phyloP scores from a whole-genome alignment of 805 yeast genomes.

The Starmerella kuoi region DNA sequence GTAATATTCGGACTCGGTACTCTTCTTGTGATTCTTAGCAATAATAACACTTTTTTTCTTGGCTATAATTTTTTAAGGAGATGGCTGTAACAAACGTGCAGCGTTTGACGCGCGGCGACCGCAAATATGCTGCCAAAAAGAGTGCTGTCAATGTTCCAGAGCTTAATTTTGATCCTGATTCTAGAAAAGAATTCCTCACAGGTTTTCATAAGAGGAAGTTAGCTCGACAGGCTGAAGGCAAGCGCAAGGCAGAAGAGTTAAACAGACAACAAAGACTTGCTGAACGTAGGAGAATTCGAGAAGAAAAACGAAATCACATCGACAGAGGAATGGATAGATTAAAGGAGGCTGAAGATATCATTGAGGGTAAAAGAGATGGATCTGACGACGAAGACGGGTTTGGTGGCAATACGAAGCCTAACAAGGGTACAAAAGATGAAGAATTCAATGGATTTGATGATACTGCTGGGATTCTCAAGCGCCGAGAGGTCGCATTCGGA shows the following conservation, averaged over 20 bases:
- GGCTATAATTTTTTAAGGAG: not conserved
- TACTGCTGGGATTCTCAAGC: conserved; percentile 37
- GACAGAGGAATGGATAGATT: conserved; percentile 51
- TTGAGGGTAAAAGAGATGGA: conserved; percentile 24
- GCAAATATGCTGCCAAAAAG: conserved; percentile 58
- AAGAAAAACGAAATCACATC: conserved; percentile 55
- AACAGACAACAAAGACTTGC: conserved; percentile 60
- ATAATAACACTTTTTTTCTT: not conserved
- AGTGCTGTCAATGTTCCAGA: conserved; percentile 57
- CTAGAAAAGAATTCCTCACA: conserved; percentile 60
- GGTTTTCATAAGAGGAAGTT: conserved; percentile 93
- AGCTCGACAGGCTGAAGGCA: conserved; percentile 78
- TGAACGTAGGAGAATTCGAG: conserved; percentile 59
- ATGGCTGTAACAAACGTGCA: conserved; percentile 49
- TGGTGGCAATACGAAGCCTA: conserved; percentile 19
- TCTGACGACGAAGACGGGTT: conserved; percentile 23
- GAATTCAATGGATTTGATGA: conserved; percentile 35
- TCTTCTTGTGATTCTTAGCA: too few relatives aligned
- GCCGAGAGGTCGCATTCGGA: conserved; percentile 31
- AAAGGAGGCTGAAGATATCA: conserved; percentile 36
- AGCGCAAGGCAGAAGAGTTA: conserved; percentile 61
- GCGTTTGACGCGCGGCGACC: conserved; percentile 71
- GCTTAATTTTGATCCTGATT: conserved; percentile 68
- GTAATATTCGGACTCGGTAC: too few relatives aligned
- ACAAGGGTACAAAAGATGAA: conserved; percentile 24